Evolutionary conservation across 768 basidiomycete species (phyloP).

Genomic region (Phylloporus arenicola): DNA sequence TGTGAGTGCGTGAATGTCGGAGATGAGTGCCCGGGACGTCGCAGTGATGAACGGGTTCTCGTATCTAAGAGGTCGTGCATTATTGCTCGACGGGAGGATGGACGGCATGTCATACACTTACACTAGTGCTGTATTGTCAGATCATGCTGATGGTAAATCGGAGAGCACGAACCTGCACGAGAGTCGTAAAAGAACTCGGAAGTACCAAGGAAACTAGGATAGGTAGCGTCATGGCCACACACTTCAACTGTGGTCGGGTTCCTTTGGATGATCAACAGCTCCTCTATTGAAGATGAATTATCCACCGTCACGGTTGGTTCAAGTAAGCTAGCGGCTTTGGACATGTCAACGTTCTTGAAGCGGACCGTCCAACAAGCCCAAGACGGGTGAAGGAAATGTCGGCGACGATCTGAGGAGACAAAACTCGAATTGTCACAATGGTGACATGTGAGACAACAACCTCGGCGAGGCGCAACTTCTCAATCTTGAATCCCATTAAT

Average conservation of each 20-base stretch:
- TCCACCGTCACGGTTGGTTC: neutral
- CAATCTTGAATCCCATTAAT: neutral
- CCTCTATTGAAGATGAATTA: constrained; percentile 15
- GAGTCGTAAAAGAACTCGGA: constrained; percentile 65
- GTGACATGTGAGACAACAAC: neutral
- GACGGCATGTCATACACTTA: constrained; percentile 17
- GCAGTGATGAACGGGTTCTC: constrained; percentile 78
- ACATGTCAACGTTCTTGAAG: constrained; percentile 3
- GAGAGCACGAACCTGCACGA: constrained; percentile 51
- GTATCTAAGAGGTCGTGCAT: constrained; percentile 41
- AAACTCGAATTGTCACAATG: neutral
- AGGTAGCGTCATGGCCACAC: constrained; percentile 49
- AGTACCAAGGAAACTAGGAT: constrained; percentile 43
- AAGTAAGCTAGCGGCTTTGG: constrained; percentile 3
- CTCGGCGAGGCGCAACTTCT: neutral
- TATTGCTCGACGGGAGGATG: constrained; percentile 1
- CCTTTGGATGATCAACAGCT: constrained; percentile 34
- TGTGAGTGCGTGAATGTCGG: constrained; percentile 63
- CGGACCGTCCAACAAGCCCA: neutral
- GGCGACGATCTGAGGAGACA: neutral
- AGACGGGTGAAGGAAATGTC: neutral
- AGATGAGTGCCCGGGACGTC: constrained; percentile 64
- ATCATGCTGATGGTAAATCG: constrained; percentile 1
- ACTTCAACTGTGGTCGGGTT: constrained; percentile 62
- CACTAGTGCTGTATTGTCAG: constrained; percentile 16